A percentile compares a stretch with the other conserved stretches of the same genome.
Evolutionary conservation across 805 yeast species (phyloP).

Genomic region (Hyphopichia homilentoma): DNA sequence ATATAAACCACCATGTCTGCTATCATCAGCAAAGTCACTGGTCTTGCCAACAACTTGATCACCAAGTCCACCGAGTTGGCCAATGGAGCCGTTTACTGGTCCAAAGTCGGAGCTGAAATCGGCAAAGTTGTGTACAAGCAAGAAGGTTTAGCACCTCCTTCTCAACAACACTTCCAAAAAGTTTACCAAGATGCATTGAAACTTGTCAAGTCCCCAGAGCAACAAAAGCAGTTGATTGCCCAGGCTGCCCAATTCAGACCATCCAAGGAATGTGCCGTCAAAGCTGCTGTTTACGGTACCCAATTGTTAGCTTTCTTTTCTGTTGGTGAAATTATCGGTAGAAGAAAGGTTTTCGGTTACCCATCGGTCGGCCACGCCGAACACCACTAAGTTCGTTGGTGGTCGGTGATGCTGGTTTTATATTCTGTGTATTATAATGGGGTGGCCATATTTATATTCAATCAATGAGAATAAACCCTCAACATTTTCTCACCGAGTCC

Average conservation of each 20-base stretch:
- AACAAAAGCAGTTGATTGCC: constrained; percentile 58
- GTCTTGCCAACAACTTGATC: constrained; percentile 31
- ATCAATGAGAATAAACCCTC: too few relatives aligned
- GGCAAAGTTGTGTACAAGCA: constrained; percentile 79
- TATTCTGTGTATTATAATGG: not conserved
- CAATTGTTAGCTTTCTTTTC: constrained; percentile 91
- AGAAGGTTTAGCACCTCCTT: constrained; percentile 93
- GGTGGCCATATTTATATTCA: too few relatives aligned
- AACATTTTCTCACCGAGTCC: too few relatives aligned
- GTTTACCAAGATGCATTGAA: constrained; percentile 53
- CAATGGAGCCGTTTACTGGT: constrained; percentile 75
- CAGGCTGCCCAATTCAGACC: constrained; percentile 43
- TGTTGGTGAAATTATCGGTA: constrained; percentile 93
- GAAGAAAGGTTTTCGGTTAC: constrained; percentile 92
- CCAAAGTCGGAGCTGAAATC: constrained; percentile 61
- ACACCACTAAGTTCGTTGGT: constrained; percentile 4
- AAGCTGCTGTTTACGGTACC: constrained; percentile 70
- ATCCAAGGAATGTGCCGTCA: constrained; percentile 54
- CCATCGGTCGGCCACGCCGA: constrained; percentile 52
- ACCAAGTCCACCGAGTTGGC: constrained; percentile 35
- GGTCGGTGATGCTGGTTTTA: not conserved
- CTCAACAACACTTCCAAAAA: constrained; percentile 67
- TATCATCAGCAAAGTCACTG: constrained; percentile 38
- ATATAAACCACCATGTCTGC: constrained; percentile 42
- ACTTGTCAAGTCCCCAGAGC: constrained; percentile 33